Evolutionary conservation across 2,329 filamentous ascomycete species (phyloP), one percentile per base, ranked within the genome.

Genomic region (Gremmenia infestans): DNA sequence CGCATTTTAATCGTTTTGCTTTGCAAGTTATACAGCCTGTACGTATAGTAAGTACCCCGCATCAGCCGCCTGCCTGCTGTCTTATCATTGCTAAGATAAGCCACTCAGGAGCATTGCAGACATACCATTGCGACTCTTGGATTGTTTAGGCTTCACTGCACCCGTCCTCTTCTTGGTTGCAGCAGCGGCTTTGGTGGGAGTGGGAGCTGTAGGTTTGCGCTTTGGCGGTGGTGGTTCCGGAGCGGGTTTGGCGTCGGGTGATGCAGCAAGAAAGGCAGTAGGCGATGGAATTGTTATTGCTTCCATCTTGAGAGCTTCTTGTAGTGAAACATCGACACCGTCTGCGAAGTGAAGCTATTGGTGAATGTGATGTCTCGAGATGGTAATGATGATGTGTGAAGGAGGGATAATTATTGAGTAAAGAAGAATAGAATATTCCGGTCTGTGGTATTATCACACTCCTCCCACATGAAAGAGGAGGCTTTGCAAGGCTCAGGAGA

Each of bases 51-150:
- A 32, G 28, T 32, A 32, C 28, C 28, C 55, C 47, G 57, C 8
- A 50, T 46, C 49, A 50, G 54, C 60, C 47, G 56, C 54, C 46
- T 32, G 52, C 49, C 42, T 47, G 37, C 42, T 37, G 32, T 49
- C 63, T 63, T 65, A 67, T 65, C 62, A 58, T 42, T n/a, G 9
- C 39, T 48, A 60, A 57, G 62, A 65, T 66, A 67, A 64, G 66
- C 55, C 11, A 54, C 43, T 9, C 35, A 43, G n/a, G 46, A 32
- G 52, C 50, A 57, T 48, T 48, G 40, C 36, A 53, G 54, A 72
- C 79, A 65, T 82, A 88, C 86, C 86, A 75, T 89, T 88, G 64
- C 86, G 83, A 73, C 85, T 88, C 72, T 89, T 89, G 58, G 85
- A 86, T 72, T 88, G 86, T 68, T 88, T 89, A 32, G 83, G 81